Percentiles rank a stretch among this genome's conserved stretches.
phyloP scores from a whole-genome alignment of 495 filamentous ascomycete genomes.

The Penicilliopsis zonata region DNA sequence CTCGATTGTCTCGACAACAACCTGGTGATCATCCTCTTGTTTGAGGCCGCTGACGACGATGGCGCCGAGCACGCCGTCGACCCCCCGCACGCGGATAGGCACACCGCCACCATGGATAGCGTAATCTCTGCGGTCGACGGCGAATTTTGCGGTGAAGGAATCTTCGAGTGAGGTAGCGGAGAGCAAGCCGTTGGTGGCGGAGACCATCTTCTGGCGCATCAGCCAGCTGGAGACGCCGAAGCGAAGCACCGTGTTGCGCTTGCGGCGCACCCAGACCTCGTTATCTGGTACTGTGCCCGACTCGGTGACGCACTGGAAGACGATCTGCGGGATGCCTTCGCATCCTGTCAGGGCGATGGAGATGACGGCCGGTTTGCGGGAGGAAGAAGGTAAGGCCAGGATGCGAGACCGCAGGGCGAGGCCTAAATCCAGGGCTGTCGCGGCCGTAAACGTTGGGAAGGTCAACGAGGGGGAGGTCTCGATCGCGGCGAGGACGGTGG shows the following conservation, averaged over 20 bases:
- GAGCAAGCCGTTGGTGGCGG: constrained; percentile 4
- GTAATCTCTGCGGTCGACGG: constrained; percentile 38
- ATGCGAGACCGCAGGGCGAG: constrained; percentile 49
- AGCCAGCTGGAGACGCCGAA: constrained; percentile 56
- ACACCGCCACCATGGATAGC: constrained; percentile 66
- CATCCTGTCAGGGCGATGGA: constrained; percentile 49
- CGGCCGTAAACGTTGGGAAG: constrained; percentile 50
- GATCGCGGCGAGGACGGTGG: constrained; percentile 34
- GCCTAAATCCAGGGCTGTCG: constrained; percentile 57
- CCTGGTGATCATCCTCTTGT: constrained; percentile 67
- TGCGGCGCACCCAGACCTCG: constrained; percentile 47
- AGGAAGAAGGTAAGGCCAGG: constrained; percentile 31
- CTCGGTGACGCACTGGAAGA: constrained; percentile 48
- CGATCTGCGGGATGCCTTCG: constrained; percentile 30
- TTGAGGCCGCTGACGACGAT: constrained; percentile 65
- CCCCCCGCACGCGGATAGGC: constrained; percentile 54
- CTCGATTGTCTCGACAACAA: constrained; percentile 53
- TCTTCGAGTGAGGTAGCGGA: constrained; percentile 36
- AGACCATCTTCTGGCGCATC: constrained; percentile 45
- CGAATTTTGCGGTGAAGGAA: constrained; percentile 44
- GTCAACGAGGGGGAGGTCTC: constrained; percentile 38
- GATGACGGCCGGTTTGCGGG: constrained; percentile 46
- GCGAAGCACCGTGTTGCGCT: constrained; percentile 57
- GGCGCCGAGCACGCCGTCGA: constrained; percentile 61
- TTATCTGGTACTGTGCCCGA: constrained; percentile 50